Evolutionary conservation across 148 eudicot genomes (phyloP).

Genomic region (Suaeda aralocaspica): DNA sequence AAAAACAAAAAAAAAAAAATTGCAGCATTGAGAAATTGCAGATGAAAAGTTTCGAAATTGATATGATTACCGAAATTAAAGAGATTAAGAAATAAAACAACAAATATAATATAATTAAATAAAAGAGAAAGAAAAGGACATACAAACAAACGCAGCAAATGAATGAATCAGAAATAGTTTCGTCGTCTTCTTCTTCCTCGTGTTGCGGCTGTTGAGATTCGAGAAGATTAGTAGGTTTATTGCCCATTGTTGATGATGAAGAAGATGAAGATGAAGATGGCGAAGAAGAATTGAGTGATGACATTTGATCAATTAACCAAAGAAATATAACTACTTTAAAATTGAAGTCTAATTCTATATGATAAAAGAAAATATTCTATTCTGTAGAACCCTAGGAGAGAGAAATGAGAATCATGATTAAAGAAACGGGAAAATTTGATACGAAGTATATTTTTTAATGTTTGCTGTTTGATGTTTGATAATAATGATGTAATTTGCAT

Average conservation of each 20-base stretch:
- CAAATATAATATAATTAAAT: neutral
- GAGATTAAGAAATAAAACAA: neutral
- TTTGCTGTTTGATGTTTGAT: too few species aligned
- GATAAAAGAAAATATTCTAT: neutral
- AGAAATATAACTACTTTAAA: neutral
- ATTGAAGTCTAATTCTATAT: too few species aligned
- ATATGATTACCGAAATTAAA: neutral
- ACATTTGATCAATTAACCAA: constrained; percentile 2
- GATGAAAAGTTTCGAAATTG: neutral
- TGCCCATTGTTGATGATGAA: constrained; percentile 8
- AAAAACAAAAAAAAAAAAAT: too few species aligned
- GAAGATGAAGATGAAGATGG: too few species aligned
- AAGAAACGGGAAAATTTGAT: too few species aligned
- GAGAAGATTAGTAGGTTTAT: constrained; percentile 11
- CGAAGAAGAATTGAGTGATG: constrained; percentile 6
- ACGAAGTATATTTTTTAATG: too few species aligned
- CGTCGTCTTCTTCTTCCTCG: neutral
- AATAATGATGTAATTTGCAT: too few species aligned
- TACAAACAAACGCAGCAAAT: constrained; percentile 71
- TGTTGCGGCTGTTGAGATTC: constrained; percentile 24
- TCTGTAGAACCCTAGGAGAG: constrained; percentile 27
- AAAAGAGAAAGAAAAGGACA: constrained; percentile 4
- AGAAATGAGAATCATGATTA: constrained; percentile 11
- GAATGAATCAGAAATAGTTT: constrained; percentile 43
- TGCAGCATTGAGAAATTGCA: neutral